Conservation (phyloP, 129 eudicot species). For the Arctium minus region DNA sequence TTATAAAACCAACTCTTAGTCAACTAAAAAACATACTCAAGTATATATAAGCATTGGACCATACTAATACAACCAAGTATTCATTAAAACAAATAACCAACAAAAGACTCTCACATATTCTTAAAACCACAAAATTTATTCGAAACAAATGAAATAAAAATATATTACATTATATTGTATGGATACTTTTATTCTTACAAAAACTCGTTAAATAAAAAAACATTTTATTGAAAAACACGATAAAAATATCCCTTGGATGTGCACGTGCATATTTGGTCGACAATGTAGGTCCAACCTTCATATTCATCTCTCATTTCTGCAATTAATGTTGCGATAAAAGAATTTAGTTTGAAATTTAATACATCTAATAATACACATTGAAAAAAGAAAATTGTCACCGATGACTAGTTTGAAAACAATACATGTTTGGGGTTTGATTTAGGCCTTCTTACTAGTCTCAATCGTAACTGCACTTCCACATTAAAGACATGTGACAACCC, state of each 20-base stretch:
- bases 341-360: too few relatives aligned
- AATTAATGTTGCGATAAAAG: neutral
- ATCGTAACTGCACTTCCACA: too few relatives aligned
- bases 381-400: too few relatives aligned
- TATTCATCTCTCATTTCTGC: neutral
- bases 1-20: too few relatives aligned
- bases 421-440: too few relatives aligned
- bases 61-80: neutral
- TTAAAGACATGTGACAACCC: too few relatives aligned
- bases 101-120: too few relatives aligned
- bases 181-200: neutral
- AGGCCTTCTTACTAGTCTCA: too few relatives aligned
- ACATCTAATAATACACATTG: too few relatives aligned
- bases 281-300: neutral
- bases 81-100: neutral
- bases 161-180: neutral
- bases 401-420: too few relatives aligned
- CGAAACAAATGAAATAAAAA: neutral
- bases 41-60: too few relatives aligned
- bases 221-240: neutral
- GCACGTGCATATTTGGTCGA: neutral
- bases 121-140: neutral
- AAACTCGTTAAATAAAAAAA: neutral
- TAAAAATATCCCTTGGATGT: neutral
- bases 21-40: too few relatives aligned